Conservation (phyloP, 2,329 filamentous ascomycete genomes). For the Leptographium wingfieldii region DNA sequence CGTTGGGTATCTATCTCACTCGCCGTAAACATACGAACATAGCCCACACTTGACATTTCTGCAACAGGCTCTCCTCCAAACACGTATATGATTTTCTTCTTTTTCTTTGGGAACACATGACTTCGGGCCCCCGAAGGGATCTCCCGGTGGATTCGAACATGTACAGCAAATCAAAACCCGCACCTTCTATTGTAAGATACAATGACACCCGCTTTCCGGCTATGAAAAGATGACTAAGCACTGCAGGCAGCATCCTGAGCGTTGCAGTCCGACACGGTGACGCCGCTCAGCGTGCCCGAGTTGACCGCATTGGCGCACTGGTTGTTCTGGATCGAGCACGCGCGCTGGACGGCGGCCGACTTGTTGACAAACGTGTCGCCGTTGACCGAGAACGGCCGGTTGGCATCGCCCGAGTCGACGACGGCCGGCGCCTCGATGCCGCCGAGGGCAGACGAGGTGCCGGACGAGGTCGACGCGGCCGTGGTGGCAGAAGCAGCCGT, state of each 20-base stretch:
- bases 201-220: no score
- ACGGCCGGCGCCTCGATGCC: conserved; percentile 40
- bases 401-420: conserved; percentile 30
- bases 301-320: conserved; percentile 45
- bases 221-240: conserved; percentile 4
- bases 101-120: no score
- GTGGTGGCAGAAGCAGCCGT: neutral
- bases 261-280: conserved; percentile 38
- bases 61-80: no score
- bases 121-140: no score
- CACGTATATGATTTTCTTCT: no score
- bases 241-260: conserved; percentile 36
- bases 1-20: no score
- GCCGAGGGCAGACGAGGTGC: conserved; percentile 26
- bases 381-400: conserved; percentile 43
- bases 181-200: no score
- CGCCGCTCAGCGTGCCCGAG: conserved; percentile 26
- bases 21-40: no score
- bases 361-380: conserved; percentile 45
- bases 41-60: no score
- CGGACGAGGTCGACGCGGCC: neutral
- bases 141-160: no score
- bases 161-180: no score
- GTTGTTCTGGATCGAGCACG: conserved; percentile 53
- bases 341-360: conserved; percentile 42